These are phyloP conservation scores for Trichoderma erinaceum DNA, from an alignment of 495 filamentous ascomycete genomes.

Conservation along the genomic window DNA sequence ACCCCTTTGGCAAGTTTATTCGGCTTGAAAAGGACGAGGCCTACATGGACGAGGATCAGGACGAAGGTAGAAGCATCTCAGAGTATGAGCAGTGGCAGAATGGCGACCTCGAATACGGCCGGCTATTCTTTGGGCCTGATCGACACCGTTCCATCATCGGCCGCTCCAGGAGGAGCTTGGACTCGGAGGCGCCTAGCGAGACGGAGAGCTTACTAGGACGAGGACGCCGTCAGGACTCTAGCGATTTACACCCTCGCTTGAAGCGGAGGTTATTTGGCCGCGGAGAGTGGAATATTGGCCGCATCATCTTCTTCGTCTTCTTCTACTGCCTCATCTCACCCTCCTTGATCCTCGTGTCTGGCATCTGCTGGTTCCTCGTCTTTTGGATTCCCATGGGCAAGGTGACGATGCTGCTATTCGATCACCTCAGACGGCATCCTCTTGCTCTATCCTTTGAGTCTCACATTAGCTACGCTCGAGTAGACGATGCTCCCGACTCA, in stretches of 20 bases:
- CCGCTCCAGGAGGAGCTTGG: conserved; percentile 79
- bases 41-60: conserved; percentile 93
- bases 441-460: conserved; percentile 89
- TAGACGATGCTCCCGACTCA: conserved; percentile 59
- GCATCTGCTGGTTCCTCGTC: conserved; percentile 89
- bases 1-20: conserved; percentile 95
- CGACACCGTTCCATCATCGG: conserved; percentile 77
- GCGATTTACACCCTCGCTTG: conserved; percentile 48
- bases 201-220: conserved; percentile 84
- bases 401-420: conserved; percentile 81
- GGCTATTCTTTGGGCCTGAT: conserved; percentile 88
- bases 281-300: conserved; percentile 89
- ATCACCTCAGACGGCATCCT: conserved; percentile 89
- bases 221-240: conserved; percentile 26
- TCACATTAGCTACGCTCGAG: conserved; percentile 66
- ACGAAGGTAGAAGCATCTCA: conserved; percentile 97
- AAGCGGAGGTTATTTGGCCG: conserved; percentile 92
- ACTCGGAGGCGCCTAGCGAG: conserved; percentile 68
- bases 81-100: conserved; percentile 99
- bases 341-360: conserved; percentile 76
- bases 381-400: conserved; percentile 99
- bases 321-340: conserved; percentile 94
- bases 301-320: conserved; percentile 92
- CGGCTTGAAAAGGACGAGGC: conserved; percentile 87
- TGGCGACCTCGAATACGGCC: conserved; percentile 90